phyloP scores from a whole-genome alignment of 768 basidiomycete genomes.

The Termitomyces sp. region DNA sequence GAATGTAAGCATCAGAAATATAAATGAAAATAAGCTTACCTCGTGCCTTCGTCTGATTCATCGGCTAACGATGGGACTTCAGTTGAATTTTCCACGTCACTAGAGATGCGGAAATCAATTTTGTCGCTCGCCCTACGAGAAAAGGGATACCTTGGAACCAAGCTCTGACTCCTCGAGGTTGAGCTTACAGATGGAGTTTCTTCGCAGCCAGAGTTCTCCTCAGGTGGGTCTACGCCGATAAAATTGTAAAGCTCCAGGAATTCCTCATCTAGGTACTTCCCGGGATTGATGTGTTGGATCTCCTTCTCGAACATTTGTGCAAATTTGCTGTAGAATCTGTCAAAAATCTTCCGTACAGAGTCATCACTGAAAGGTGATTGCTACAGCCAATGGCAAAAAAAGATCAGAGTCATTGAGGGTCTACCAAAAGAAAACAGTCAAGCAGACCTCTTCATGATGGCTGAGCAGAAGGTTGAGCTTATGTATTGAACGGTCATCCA shows the following conservation, averaged over 20 bases:
- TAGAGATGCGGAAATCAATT: slow-evolving; percentile 15
- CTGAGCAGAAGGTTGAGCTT: slow-evolving; percentile 45
- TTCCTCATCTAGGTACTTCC: slow-evolving; percentile 36
- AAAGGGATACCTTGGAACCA: slow-evolving; percentile 8
- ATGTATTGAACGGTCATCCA: slow-evolving; percentile 37
- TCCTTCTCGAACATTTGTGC: slow-evolving; percentile 39
- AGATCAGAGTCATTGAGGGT: neutral
- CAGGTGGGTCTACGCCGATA: slow-evolving; percentile 38
- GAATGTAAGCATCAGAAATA: neutral
- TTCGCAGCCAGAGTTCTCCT: slow-evolving; percentile 17
- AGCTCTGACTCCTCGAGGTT: slow-evolving; percentile 12
- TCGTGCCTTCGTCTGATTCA: slow-evolving; percentile 4
- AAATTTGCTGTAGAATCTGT: slow-evolving; percentile 49
- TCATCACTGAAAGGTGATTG: slow-evolving; percentile 58
- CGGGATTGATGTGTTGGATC: slow-evolving; percentile 35
- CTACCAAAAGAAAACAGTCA: neutral
- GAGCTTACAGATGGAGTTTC: slow-evolving; percentile 5
- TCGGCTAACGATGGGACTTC: slow-evolving; percentile 9
- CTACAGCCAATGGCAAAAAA: slow-evolving; percentile 25
- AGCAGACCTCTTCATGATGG: slow-evolving; percentile 47
- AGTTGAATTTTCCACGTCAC: slow-evolving; percentile 8
- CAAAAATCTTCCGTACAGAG: slow-evolving; percentile 50
- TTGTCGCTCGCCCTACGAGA: slow-evolving; percentile 3
- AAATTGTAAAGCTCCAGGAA: slow-evolving; percentile 38
- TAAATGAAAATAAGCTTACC: neutral